A percentile compares a stretch with the other conserved stretches of the same genome.
phyloP scores from a whole-genome alignment of 805 yeast species.

The Wickerhamiella cacticola region DNA sequence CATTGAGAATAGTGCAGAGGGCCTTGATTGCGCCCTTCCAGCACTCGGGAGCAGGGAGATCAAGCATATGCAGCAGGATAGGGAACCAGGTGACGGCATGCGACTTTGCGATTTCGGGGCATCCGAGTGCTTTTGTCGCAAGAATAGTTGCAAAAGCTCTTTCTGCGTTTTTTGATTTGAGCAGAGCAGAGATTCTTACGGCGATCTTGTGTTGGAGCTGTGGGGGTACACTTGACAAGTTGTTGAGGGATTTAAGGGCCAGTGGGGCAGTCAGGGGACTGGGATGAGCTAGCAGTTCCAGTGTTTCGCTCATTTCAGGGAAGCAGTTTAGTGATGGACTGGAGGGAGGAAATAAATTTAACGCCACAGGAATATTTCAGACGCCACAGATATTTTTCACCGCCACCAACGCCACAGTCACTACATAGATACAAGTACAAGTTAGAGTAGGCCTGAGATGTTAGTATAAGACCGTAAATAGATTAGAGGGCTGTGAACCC shows the following conservation, averaged over 20 bases:
- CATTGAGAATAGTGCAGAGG: slow-evolving; percentile 21
- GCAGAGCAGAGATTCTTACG: slow-evolving; percentile 26
- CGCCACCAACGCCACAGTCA: no score
- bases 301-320: neutral
- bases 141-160: slow-evolving; percentile 33
- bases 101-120: slow-evolving; percentile 27
- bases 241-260: neutral
- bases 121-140: slow-evolving; percentile 20
- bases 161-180: slow-evolving; percentile 29
- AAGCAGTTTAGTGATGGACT: no score
- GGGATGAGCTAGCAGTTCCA: neutral
- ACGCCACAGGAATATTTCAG: no score
- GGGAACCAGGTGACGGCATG: slow-evolving; percentile 32
- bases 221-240: neutral
- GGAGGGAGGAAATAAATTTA: no score
- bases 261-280: neutral
- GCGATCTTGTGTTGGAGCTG: slow-evolving; percentile 25
- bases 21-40: slow-evolving; percentile 26
- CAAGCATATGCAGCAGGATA: slow-evolving; percentile 30
- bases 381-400: no score
- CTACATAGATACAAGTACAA: no score
- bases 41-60: slow-evolving; percentile 28
- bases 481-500: no score
- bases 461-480: no score
- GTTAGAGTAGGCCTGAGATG: no score